These are phyloP conservation scores for Globisporangium lucens DNA, from an alignment of 352 stramenopile species.

Conservation along the genomic window DNA sequence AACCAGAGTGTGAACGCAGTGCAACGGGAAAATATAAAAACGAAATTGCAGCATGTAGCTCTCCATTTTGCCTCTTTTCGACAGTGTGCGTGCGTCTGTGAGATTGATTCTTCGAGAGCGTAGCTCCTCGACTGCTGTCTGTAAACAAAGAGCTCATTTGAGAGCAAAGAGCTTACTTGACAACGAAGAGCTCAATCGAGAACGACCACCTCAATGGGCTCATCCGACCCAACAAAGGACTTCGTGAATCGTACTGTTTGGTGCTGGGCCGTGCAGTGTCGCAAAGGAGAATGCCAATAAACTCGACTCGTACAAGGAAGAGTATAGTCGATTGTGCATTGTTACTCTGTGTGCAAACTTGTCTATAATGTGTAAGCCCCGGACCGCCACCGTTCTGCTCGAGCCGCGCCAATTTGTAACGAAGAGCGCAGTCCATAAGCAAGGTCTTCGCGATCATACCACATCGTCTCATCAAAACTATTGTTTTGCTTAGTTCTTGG, in stretches of 20 bases:
- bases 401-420: background rate
- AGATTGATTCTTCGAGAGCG: no score
- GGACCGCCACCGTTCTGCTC: no score
- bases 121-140: no score
- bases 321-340: background rate
- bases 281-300: background rate
- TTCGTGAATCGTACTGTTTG: background rate
- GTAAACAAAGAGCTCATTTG: background rate
- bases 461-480: no score
- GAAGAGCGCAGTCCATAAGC: background rate
- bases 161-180: background rate
- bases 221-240: background rate
- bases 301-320: background rate
- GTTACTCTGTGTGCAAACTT: constrained; percentile 1
- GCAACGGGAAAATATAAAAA: constrained; percentile 6
- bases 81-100: background rate
- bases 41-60: background rate
- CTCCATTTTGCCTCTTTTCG: background rate
- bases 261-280: no score
- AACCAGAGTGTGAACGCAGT: constrained; percentile 8
- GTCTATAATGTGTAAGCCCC: constrained; percentile 3
- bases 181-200: background rate
- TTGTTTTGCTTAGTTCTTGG: constrained; percentile 28
- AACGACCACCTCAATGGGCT: background rate
- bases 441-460: background rate